A percentile compares a stretch with the other conserved stretches of the same genome.
Conservation (phyloP, 345 rosid species). For the Eucalyptus shirleyi region DNA sequence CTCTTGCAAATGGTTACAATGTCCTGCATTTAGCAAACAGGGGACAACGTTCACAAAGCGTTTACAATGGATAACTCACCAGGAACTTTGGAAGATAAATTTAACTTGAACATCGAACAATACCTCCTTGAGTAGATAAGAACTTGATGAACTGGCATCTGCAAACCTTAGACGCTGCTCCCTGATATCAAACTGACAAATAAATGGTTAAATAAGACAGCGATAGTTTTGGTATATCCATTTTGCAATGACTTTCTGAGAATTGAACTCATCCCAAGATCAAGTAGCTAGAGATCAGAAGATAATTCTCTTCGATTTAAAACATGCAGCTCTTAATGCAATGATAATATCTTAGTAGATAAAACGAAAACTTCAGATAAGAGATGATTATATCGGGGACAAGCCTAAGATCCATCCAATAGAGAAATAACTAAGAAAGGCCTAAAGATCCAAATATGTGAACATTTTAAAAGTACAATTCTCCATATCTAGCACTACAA, state of each 20-base stretch:
- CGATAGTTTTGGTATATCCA: not conserved
- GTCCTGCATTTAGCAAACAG: conserved; percentile 36
- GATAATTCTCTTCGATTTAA: not conserved
- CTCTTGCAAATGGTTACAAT: conserved; percentile 59
- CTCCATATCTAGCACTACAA: not conserved
- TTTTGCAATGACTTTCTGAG: not conserved
- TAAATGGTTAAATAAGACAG: not conserved
- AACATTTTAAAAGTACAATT: not conserved
- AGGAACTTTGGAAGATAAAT: not conserved
- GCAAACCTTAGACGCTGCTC: conserved; percentile 80
- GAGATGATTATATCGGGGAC: not conserved
- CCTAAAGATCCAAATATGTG: not conserved
- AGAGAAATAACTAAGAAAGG: not conserved
- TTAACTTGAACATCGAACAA: not conserved
- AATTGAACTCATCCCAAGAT: not conserved
- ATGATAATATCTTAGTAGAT: not conserved
- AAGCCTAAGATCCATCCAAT: not conserved
- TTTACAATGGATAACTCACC: not conserved
- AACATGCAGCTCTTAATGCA: not conserved
- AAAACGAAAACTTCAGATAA: not conserved
- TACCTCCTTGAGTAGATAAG: conserved; percentile 87
- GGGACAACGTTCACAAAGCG: not conserved
- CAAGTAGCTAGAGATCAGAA: not conserved
- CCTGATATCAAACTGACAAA: conserved; percentile 60
- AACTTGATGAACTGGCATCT: conserved; percentile 56